Base-by-base conservation (phyloP, 257 asterid genomes). In the Gentiana dahurica region DNA sequence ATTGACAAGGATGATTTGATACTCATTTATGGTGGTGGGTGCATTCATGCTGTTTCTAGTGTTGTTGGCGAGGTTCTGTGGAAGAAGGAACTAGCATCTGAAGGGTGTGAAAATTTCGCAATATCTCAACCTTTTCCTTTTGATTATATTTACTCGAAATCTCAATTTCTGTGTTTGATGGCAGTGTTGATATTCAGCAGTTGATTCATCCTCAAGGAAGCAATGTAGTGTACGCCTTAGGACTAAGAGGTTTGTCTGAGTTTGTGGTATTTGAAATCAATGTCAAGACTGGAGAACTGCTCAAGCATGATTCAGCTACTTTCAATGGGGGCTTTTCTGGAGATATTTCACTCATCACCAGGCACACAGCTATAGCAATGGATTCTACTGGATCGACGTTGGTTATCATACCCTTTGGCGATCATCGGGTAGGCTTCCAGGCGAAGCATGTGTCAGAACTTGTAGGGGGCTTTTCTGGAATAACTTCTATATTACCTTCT, bases 21-120 rank as follows among this genome's bases (percentile, higher is more conserved):
- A 65, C 77, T 92, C 67, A 90, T 77, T 63, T 80, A 81, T 62
- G 83, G 94, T 47, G 79, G 74, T 68, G 99, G 99, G 53, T 74
- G 61, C 72, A 75, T 92, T 73, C 84, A 83, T 67, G 99, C 93
- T 66, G 69, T 92, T 71, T 81, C 97, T 34, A 81, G 91, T 78
- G 60, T 83, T 64, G 95, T 83, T 44, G 99, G 99, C 12, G 97
- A 83, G 70, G 73, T 81, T 66, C 68, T 88, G 71, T 92, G 99
- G 99, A 88, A 72, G 71, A 85, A 73, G 77, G 94, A 85, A 50
- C 71, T 92, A 51, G 86, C 83, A 24, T 65, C 81, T 46, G 87
- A 83, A 58, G 86, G 95, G 99, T 92, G 60, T 33, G 91, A 55
- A 64, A 62, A 41, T 41, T 11, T 32, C 34, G 54, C 55, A 38